These are phyloP conservation scores for Trichosporon sp. DNA, from an alignment of 1,284 basidiomycete genomes.

Conservation along the genomic window DNA sequence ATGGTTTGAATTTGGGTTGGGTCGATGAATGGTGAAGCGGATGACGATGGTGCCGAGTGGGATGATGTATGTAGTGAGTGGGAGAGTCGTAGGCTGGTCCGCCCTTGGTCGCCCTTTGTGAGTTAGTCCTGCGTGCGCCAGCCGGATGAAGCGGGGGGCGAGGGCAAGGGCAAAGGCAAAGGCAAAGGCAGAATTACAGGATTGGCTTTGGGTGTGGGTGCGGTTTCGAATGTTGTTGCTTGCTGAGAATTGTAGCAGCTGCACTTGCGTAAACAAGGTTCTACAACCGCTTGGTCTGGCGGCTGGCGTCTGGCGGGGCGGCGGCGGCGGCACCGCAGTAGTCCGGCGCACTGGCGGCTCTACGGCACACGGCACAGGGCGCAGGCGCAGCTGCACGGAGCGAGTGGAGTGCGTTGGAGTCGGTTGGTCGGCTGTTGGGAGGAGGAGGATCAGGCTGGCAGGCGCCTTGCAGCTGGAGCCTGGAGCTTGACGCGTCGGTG, in stretches of 20 bases:
- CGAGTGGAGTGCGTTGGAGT: background rate
- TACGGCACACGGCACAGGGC: background rate
- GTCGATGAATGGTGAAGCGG: slow-evolving; percentile 2
- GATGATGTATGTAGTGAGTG: slow-evolving; percentile 1
- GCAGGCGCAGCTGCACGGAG: background rate
- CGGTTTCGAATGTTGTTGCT: slow-evolving; percentile 2
- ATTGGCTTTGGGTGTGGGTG: slow-evolving; percentile 1
- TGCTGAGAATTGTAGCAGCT: slow-evolving; percentile 1
- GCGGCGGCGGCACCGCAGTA: background rate
- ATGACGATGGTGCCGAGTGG: slow-evolving; percentile 1
- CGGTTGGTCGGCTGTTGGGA: background rate
- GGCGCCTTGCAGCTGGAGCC: background rate
- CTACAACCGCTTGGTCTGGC: background rate
- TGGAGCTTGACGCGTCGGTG: background rate
- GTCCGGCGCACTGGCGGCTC: background rate
- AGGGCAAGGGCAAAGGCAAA: background rate
- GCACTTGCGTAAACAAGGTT: slow-evolving; percentile 1
- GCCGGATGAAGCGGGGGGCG: background rate
- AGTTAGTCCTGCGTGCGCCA: background rate
- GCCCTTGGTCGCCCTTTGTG: background rate
- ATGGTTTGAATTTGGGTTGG: slow-evolving; percentile 4
- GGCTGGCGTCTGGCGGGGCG: background rate
- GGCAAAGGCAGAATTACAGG: background rate
- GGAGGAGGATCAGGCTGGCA: background rate
- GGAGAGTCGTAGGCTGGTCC: slow-evolving; percentile 1